These are phyloP conservation scores for Acanthamoeba rhysodes DNA, from an alignment of 208 protist species.

Conservation along the genomic window DNA sequence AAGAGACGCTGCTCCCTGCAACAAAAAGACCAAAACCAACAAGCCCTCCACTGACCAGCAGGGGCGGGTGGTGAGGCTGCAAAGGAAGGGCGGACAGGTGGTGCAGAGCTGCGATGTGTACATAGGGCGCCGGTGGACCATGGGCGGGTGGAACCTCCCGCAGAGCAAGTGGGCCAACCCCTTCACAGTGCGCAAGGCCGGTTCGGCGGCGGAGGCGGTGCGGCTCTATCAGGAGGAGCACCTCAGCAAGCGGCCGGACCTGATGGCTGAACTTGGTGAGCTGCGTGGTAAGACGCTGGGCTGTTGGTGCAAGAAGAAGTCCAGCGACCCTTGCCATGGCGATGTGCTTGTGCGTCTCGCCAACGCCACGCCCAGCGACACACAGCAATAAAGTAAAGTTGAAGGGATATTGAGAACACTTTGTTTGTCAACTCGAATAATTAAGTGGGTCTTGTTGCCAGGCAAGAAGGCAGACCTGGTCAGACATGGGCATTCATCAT, in stretches of 20 bases:
- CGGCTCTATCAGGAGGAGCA: constrained; percentile 75
- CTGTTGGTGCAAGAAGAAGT: constrained; percentile 81
- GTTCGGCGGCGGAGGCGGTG: constrained; percentile 42
- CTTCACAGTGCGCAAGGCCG: constrained; percentile 37
- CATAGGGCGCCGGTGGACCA: constrained; percentile 77
- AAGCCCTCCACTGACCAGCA: no score
- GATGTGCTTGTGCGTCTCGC: constrained; percentile 74
- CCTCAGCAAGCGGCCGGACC: constrained; percentile 16
- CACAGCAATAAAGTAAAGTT: no score
- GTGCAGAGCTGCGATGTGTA: constrained; percentile 84
- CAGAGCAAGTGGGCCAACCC: constrained; percentile 84
- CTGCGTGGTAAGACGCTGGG: constrained; percentile 78
- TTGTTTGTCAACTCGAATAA: no score
- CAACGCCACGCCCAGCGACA: not conserved
- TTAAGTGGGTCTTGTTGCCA: no score
- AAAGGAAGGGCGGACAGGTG: constrained; percentile 77
- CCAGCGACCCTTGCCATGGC: constrained; percentile 76
- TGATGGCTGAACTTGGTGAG: constrained; percentile 75
- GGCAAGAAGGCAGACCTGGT: no score
- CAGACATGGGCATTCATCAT: no score
- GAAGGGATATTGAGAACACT: no score
- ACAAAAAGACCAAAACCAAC: no score
- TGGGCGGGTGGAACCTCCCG: constrained; percentile 81
- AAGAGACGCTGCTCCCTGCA: no score
- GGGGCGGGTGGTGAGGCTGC: constrained; percentile 79